These are phyloP conservation scores for Corniculantispora saksenae DNA, from an alignment of 2,329 filamentous ascomycete genomes.

Conservation along the genomic window DNA sequence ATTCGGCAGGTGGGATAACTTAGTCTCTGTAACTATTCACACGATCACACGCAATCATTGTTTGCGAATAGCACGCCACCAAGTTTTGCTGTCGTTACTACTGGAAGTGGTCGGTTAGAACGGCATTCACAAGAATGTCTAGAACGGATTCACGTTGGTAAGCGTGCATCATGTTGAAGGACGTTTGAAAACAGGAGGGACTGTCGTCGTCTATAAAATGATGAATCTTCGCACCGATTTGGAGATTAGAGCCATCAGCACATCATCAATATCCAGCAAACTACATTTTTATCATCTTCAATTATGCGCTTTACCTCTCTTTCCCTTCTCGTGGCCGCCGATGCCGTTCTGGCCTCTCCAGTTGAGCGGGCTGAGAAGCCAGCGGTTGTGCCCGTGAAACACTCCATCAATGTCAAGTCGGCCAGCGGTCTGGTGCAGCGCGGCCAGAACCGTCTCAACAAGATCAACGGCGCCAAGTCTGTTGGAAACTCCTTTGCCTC, in stretches of 20 bases:
- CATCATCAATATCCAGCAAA: not conserved
- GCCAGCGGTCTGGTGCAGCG: slow-evolving; percentile 27
- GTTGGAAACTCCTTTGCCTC: slow-evolving; percentile 16
- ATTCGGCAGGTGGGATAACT: not conserved
- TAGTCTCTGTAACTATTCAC: not conserved
- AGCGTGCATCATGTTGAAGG: not conserved
- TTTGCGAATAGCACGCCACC: slow-evolving; percentile 10
- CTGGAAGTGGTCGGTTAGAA: not conserved
- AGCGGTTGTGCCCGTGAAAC: slow-evolving; percentile 26
- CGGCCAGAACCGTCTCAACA: slow-evolving; percentile 27
- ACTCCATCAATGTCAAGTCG: slow-evolving; percentile 27
- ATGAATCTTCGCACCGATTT: not conserved
- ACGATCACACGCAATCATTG: slow-evolving; percentile 4
- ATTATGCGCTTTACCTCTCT: slow-evolving; percentile 15
- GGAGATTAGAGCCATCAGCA: not conserved
- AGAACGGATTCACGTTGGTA: not conserved
- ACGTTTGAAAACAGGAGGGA: not conserved
- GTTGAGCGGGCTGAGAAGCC: slow-evolving; percentile 25
- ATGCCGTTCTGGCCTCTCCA: slow-evolving; percentile 28
- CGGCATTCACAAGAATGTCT: not conserved
- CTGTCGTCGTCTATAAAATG: not conserved
- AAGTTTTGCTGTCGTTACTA: not conserved
- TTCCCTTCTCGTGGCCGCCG: slow-evolving; percentile 21
- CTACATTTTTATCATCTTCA: not conserved
- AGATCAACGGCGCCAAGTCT: slow-evolving; percentile 25